Percentiles rank a stretch among this genome's conserved stretches.
Conservation (phyloP, 1,139 yeast species). For the Maudiozyma humilis region DNA sequence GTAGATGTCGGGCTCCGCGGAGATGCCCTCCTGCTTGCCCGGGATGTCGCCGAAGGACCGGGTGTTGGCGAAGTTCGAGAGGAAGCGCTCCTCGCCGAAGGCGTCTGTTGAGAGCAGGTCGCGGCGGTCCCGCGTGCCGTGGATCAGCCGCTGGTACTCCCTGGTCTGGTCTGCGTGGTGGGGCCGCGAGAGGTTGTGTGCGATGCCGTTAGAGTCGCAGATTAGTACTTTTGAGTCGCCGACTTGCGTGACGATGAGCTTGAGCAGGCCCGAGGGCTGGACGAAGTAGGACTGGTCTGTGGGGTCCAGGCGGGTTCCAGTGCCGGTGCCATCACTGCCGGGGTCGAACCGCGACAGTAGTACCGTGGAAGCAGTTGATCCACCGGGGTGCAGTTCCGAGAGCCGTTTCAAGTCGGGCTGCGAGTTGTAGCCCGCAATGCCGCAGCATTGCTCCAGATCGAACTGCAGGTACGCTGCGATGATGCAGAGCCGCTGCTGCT, state of each 20-base stretch:
- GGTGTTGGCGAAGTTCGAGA: conserved; percentile 76
- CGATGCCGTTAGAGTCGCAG: conserved; percentile 67
- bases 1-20: conserved; percentile 84
- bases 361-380: conserved; percentile 79
- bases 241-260: conserved; percentile 77
- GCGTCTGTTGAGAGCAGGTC: conserved; percentile 72
- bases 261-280: conserved; percentile 59
- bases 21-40: conserved; percentile 75
- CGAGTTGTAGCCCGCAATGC: conserved; percentile 17
- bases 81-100: conserved; percentile 82
- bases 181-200: conserved; percentile 65
- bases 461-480: conserved; percentile 56
- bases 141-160: conserved; percentile 67
- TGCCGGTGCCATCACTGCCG: conserved; percentile 7
- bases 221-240: conserved; percentile 90
- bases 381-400: conserved; percentile 37
- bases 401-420: conserved; percentile 26
- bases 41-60: conserved; percentile 84
- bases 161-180: conserved; percentile 85
- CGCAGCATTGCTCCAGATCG: conserved; percentile 41
- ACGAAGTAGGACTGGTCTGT: conserved; percentile 46
- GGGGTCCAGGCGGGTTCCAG: conserved; percentile 33
- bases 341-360: conserved; percentile 36
- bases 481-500: conserved; percentile 39
- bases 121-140: conserved; percentile 14